Conservation (phyloP, 345 rosid genomes). For the Aegle marmelos region DNA sequence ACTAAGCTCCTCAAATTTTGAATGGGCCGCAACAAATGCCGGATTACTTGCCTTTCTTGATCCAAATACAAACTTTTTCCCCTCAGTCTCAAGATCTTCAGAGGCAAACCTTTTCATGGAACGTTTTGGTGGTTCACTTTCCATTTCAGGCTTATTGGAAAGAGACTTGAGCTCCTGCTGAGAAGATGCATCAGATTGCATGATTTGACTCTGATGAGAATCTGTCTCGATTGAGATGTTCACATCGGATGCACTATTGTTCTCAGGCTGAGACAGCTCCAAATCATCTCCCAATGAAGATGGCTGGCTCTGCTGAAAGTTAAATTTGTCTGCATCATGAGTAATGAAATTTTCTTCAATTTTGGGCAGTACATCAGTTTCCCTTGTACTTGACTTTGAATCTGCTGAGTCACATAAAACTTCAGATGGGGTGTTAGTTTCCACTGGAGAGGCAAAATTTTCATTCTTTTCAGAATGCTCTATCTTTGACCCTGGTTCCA, state of each 20-base stretch:
- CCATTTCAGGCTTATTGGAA: constrained; percentile 36
- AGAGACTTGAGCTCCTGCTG: constrained; percentile 24
- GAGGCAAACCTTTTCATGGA: constrained; percentile 58
- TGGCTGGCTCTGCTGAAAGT: constrained; percentile 23
- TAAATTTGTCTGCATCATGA: constrained; percentile 29
- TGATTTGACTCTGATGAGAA: constrained; percentile 25
- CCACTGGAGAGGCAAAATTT: constrained; percentile 21
- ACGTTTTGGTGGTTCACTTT: constrained; percentile 49
- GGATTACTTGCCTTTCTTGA: constrained; percentile 61
- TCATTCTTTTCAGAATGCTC: constrained; percentile 35
- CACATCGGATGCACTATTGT: constrained; percentile 28
- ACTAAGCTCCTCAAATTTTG: constrained; percentile 76
- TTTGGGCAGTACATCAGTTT: constrained; percentile 27
- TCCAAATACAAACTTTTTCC: constrained; percentile 36
- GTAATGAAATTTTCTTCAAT: constrained; percentile 40
- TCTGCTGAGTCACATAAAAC: constrained; percentile 29
- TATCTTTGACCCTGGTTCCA: constrained; percentile 19
- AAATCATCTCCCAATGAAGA: constrained; percentile 22
- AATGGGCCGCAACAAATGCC: constrained; percentile 63
- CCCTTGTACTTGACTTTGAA: constrained; percentile 23
- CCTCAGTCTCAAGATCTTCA: constrained; percentile 46
- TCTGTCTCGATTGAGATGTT: constrained; percentile 33
- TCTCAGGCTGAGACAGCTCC: constrained; percentile 39
- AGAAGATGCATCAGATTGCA: constrained; percentile 27
- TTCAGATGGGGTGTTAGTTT: constrained; percentile 29